Percentiles rank a stretch among this genome's conserved stretches.
phyloP scores from a whole-genome alignment of 129 eudicot species.

The Apium graveolens region DNA sequence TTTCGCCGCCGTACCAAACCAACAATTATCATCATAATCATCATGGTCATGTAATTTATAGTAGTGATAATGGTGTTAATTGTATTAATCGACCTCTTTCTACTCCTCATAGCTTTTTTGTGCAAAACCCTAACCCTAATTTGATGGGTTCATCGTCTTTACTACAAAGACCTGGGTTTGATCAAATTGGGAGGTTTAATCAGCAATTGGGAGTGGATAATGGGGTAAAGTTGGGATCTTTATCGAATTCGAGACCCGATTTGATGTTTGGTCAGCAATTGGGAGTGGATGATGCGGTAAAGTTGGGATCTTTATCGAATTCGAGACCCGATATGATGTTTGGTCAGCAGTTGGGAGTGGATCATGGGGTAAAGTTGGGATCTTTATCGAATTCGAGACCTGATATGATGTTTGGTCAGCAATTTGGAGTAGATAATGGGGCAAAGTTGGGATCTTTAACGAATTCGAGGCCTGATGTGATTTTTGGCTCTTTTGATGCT shows the following conservation, averaged over 20 bases:
- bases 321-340: slow-evolving; percentile 28
- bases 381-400: slow-evolving; percentile 21
- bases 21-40: slow-evolving; percentile 20
- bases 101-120: slow-evolving; percentile 54
- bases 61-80: neutral
- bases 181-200: slow-evolving; percentile 1
- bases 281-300: slow-evolving; percentile 19
- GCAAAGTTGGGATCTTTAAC: slow-evolving; percentile 30
- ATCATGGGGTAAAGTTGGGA: slow-evolving; percentile 31
- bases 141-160: slow-evolving; percentile 7
- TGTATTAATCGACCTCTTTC: slow-evolving; percentile 16
- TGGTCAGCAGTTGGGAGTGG: slow-evolving; percentile 23
- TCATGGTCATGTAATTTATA: neutral
- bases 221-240: slow-evolving; percentile 27
- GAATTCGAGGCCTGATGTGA: slow-evolving; percentile 21
- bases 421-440: slow-evolving; percentile 13
- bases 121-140: slow-evolving; percentile 54
- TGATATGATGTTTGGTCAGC: slow-evolving; percentile 6
- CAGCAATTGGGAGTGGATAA: slow-evolving; percentile 16
- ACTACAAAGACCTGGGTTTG: slow-evolving; percentile 13
- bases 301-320: slow-evolving; percentile 30
- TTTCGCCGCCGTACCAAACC: slow-evolving; percentile 15
- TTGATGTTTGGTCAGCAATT: no score
- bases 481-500: slow-evolving; percentile 41
- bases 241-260: no score